Evolutionary conservation across 2,329 filamentous ascomycete species (phyloP), one percentile per base, ranked within the genome.

Genomic region (Stenocarpella maydis): DNA sequence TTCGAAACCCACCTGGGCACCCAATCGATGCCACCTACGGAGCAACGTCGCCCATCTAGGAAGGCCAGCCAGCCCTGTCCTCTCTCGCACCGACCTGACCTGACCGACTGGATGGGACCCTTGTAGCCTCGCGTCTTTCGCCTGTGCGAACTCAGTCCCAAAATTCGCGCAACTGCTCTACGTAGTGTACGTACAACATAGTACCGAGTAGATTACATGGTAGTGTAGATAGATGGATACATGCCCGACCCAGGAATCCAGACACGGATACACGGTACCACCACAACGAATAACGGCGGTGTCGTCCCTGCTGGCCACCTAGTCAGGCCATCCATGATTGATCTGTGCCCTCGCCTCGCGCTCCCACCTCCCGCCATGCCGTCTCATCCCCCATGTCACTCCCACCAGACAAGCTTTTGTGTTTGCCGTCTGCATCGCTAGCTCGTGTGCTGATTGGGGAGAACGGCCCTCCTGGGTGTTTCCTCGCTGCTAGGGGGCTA

Each of bases 361-460:
- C 55, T 60, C 37, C 54, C 34, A 39, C 53, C 53, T 55, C 53
- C 7, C 15, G 31, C n/a, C n/a, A n/a, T 15, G 4, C n/a, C n/a
- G n/a, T 21, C 19, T 34, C 53, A 14, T 10, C 12, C 34, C 34
- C 34, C 34, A 37, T 37, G 34, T 12, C 34, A 37, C 34, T 37
- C 9, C 34, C 34, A 41, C 24, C 45, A 65, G 67, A 69, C 67
- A 69, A 69, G 67, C 67, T 69, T 69, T 69, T 69, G 34, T 50
- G 50, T 39, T 49, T 49, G 58, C 58, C 58, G 43, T 63, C 58
- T 37, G 39, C 12, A 49, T 65, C 37, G 58, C 14, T 69, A 69
- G 67, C 67, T 37, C 67, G 58, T 17, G 50, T 41, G 58, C 43
- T 69, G 58, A 39, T 47, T 65, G 66, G 37, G 34, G 31, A n/a